These are phyloP conservation scores for Vigna nakashimae DNA, from an alignment of 306 rosid species.

Conservation along the genomic window DNA sequence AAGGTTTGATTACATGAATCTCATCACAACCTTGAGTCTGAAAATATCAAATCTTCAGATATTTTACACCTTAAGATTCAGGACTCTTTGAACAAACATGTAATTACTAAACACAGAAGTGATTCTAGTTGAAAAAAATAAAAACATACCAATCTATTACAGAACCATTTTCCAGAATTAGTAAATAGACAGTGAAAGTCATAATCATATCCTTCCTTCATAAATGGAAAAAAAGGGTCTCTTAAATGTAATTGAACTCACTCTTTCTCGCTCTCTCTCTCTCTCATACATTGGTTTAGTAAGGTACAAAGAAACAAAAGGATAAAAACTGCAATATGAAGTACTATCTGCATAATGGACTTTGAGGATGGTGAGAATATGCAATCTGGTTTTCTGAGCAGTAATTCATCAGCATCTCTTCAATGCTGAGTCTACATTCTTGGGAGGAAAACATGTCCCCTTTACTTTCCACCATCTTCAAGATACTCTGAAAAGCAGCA, in stretches of 20 bases:
- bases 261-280: constrained; percentile 4
- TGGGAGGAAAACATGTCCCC: constrained; percentile 47
- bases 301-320: constrained; percentile 10
- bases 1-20: not conserved
- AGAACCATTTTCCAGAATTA: not conserved
- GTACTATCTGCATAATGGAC: constrained; percentile 81
- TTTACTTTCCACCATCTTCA: constrained; percentile 73
- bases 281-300: constrained; percentile 39
- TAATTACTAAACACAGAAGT: not conserved
- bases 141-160: not conserved
- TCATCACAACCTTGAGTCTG: not conserved
- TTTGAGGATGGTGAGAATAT: constrained; percentile 72
- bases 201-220: constrained; percentile 23
- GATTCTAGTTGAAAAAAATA: not conserved
- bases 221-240: constrained; percentile 35
- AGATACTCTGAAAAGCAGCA: constrained; percentile 61
- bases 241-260: constrained; percentile 45
- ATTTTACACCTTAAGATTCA: not conserved
- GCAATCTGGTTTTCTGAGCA: constrained; percentile 59
- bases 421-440: constrained; percentile 50
- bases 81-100: not conserved
- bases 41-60: not conserved
- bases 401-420: constrained; percentile 46
- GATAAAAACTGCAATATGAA: constrained; percentile 23
- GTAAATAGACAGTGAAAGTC: constrained; percentile 22